These are phyloP conservation scores for Psilocybe tampanensis DNA, from an alignment of 768 basidiomycete species.

Conservation along the genomic window DNA sequence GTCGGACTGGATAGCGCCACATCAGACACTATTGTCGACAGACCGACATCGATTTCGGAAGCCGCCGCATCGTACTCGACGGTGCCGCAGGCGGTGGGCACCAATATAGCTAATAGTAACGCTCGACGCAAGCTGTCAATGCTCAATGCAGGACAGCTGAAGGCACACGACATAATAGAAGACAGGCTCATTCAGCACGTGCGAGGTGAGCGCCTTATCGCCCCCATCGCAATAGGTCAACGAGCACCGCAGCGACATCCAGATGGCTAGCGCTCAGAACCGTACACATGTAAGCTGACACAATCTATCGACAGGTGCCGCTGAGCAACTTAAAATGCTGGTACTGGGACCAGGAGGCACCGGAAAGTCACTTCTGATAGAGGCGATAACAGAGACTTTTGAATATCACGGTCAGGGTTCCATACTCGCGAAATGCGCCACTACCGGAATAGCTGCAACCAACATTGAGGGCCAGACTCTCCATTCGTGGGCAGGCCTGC, in stretches of 20 bases:
- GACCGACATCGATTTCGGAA: no score
- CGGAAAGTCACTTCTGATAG: no score
- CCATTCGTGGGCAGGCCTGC: conserved; percentile 32
- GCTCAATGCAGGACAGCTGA: conserved; percentile 34
- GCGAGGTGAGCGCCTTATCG: conserved; percentile 10
- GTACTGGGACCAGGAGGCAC: no score
- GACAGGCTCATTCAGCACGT: conserved; percentile 26
- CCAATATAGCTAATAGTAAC: not conserved
- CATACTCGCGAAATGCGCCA: conserved; percentile 35
- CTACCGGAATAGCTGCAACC: no score
- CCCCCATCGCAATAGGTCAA: no score
- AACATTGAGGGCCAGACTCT: conserved; percentile 39
- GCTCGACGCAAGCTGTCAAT: conserved; percentile 13
- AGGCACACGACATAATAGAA: conserved; percentile 38
- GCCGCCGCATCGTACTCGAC: no score
- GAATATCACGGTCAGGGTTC: not conserved
- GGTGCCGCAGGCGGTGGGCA: not conserved
- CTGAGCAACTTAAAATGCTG: conserved; percentile 34
- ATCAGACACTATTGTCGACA: no score
- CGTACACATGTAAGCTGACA: no score
- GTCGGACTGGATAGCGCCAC: no score
- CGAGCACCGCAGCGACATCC: no score
- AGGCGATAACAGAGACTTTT: conserved; percentile 39
- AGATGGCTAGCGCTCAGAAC: no score
- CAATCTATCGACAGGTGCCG: not conserved